A percentile compares a stretch with the other conserved stretches of the same genome.
These are phyloP conservation scores for Globisporangium paroecandrum DNA, from an alignment of 352 stramenopile species.

Conservation along the genomic window DNA sequence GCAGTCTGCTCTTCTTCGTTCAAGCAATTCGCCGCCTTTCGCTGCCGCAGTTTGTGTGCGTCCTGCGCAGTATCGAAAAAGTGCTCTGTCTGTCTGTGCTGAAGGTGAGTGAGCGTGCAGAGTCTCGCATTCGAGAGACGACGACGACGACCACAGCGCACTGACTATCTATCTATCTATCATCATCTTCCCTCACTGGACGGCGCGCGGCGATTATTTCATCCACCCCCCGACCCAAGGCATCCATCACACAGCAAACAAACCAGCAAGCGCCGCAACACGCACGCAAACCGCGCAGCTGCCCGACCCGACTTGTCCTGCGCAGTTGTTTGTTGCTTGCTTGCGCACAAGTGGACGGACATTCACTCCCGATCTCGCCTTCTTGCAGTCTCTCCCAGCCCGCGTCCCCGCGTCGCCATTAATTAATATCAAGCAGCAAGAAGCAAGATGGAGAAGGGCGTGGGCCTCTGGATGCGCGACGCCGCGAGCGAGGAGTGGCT, in stretches of 20 bases:
- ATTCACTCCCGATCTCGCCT: conserved; percentile 14
- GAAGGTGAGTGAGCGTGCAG: neutral
- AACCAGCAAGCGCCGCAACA: neutral
- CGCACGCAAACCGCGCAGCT: neutral
- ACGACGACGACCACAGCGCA: neutral
- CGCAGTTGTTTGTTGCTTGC: conserved; percentile 4
- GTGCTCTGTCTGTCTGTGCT: conserved; percentile 2
- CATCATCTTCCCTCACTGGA: neutral
- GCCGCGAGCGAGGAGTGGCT: conserved; percentile 64
- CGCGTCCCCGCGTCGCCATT: neutral
- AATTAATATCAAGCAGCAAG: conserved; percentile 3
- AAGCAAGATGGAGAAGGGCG: conserved; percentile 71
- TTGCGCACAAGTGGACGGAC: neutral
- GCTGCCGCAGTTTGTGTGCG: neutral
- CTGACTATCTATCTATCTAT: conserved; percentile 9
- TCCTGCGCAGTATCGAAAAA: conserved; percentile 13
- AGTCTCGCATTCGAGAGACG: neutral
- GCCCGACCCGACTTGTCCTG: neutral
- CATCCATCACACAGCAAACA: neutral
- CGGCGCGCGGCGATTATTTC: conserved; percentile 7
- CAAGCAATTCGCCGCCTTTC: neutral
- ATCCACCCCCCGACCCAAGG: neutral
- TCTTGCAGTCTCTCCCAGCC: neutral
- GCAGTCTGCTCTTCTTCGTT: conserved; percentile 7
- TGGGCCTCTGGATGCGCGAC: conserved; percentile 74